Evolutionary conservation across 768 basidiomycete genomes (phyloP).

Genomic region (Kwoniella shandongensis): DNA sequence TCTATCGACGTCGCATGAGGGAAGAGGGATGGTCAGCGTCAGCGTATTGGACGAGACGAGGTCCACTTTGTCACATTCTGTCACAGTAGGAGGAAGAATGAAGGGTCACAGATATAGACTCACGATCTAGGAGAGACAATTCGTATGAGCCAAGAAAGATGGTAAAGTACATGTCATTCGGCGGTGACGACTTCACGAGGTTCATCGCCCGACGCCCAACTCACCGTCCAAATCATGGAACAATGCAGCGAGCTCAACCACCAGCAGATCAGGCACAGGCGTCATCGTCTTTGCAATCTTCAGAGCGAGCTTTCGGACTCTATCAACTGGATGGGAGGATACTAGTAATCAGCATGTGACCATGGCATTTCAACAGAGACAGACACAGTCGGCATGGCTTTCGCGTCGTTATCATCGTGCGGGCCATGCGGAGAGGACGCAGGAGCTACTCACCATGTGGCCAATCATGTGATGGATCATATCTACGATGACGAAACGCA

Average conservation of each 20-base stretch:
- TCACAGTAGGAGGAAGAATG: no score
- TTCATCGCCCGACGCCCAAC: constrained; percentile 62
- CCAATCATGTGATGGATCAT: constrained; percentile 54
- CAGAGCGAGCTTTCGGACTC: constrained; percentile 76
- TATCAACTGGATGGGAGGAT: constrained; percentile 61
- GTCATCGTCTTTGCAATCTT: constrained; percentile 60
- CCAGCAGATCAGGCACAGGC: constrained; percentile 65
- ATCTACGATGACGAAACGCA: constrained; percentile 12
- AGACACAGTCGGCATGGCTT: not conserved
- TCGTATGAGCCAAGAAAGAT: no score
- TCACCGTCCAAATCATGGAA: constrained; percentile 77
- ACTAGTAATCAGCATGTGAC: not conserved
- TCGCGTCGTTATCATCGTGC: not conserved
- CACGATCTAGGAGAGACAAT: constrained; percentile 23
- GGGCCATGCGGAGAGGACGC: not conserved
- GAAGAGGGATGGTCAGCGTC: not conserved
- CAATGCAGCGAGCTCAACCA: constrained; percentile 80
- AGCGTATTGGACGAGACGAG: no score
- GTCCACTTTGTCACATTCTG: no score
- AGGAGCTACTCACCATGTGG: constrained; percentile 40
- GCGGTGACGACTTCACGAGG: no score
- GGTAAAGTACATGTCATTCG: no score
- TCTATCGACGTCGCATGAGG: not conserved
- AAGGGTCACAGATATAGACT: no score
- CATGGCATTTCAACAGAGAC: not conserved